phyloP scores from a whole-genome alignment of 768 basidiomycete species.

The Tricholoma matsutake region DNA sequence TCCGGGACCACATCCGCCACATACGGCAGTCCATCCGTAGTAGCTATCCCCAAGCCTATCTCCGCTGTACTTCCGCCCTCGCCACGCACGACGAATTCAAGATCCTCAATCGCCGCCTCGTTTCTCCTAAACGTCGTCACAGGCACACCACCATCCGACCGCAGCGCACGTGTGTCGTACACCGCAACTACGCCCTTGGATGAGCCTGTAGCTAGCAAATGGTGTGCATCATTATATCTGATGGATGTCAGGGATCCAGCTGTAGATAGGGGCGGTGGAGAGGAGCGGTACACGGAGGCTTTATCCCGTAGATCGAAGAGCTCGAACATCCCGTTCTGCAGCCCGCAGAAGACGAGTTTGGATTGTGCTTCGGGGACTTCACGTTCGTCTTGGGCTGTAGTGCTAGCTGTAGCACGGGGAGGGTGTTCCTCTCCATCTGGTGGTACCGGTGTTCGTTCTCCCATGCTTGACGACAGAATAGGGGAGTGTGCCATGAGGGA shows the following conservation, averaged over 20 bases:
- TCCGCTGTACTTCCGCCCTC: slow-evolving; percentile 11
- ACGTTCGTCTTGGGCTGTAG: slow-evolving; percentile 23
- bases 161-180: slow-evolving; percentile 42
- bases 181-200: slow-evolving; percentile 50
- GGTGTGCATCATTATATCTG: slow-evolving; percentile 35
- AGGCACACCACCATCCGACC: not conserved
- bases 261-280: slow-evolving; percentile 13
- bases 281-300: slow-evolving; percentile 24
- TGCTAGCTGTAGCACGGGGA: not conserved
- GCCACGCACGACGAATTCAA: slow-evolving; percentile 31
- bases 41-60: slow-evolving; percentile 44
- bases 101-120: slow-evolving; percentile 47
- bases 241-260: slow-evolving; percentile 37
- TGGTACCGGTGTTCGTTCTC: slow-evolving; percentile 29
- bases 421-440: not conserved
- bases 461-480: slow-evolving; percentile 44
- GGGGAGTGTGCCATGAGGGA: slow-evolving; percentile 41
- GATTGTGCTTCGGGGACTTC: slow-evolving; percentile 45
- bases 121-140: slow-evolving; percentile 44
- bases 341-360: slow-evolving; percentile 51
- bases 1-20: slow-evolving; percentile 41
- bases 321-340: slow-evolving; percentile 55
- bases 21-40: slow-evolving; percentile 60
- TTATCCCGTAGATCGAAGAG: slow-evolving; percentile 52
- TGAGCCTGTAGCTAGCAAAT: slow-evolving; percentile 59